A percentile compares a stretch with the other conserved stretches of the same genome.
These are phyloP conservation scores for Acanthamoeba triangularis DNA, from an alignment of 208 protist genomes.

Conservation along the genomic window DNA sequence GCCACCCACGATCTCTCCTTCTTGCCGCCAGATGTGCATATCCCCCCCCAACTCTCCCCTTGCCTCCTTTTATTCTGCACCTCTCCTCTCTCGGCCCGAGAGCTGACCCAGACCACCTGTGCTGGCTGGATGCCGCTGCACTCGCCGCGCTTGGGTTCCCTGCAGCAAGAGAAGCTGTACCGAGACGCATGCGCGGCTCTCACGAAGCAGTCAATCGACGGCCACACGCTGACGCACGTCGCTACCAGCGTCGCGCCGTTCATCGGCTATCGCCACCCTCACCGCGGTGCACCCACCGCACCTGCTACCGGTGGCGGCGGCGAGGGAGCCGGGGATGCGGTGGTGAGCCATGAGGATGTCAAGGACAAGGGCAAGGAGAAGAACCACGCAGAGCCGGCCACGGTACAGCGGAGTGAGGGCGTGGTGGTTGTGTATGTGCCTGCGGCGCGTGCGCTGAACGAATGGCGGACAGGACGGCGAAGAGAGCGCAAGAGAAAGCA, in stretches of 20 bases:
- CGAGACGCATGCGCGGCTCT: not conserved
- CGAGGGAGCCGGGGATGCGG: not conserved
- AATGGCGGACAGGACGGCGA: not conserved
- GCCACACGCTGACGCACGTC: constrained; percentile 1
- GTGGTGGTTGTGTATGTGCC: too few species aligned
- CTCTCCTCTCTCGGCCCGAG: not conserved
- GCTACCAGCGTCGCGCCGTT: not conserved
- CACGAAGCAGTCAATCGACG: not conserved
- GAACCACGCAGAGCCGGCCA: too few species aligned
- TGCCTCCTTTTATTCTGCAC: too few species aligned
- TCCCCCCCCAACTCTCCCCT: too few species aligned
- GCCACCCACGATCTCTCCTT: constrained; percentile 19
- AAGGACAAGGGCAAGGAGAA: too few species aligned
- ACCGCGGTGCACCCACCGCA: not conserved
- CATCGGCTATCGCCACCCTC: constrained; percentile 8
- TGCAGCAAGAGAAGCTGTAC: constrained; percentile 41
- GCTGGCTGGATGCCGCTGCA: too few species aligned
- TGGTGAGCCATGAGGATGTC: not conserved
- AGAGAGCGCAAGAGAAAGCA: not conserved
- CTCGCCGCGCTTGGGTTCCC: not conserved
- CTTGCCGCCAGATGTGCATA: not conserved
- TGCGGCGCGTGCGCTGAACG: too few species aligned
- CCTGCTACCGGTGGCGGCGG: not conserved
- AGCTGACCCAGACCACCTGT: too few species aligned
- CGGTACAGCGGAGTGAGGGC: too few species aligned